Conservation (phyloP, 768 basidiomycete species). For the Exidia glandulosa region DNA sequence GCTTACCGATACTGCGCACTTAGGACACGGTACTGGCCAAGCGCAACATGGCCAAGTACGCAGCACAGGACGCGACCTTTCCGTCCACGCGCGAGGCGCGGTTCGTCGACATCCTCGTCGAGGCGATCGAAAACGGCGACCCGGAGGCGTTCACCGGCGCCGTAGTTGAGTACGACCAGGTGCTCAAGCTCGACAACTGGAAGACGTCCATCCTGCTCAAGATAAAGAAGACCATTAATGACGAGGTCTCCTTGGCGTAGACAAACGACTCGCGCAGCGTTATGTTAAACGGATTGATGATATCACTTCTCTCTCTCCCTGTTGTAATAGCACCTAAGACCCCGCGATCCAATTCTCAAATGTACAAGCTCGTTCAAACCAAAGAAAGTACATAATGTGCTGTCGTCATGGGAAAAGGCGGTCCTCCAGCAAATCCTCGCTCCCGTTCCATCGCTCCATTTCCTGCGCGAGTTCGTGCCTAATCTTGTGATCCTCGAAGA, state of each 20-base stretch:
- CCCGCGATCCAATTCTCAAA: no score
- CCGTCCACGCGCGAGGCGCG: conserved; percentile 84
- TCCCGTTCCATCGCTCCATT: no score
- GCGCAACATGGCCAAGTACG: conserved; percentile 69
- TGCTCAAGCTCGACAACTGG: conserved; percentile 91
- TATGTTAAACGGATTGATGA: no score
- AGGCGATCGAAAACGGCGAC: conserved; percentile 66
- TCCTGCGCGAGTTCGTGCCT: no score
- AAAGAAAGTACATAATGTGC: no score
- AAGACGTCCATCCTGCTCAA: conserved; percentile 85
- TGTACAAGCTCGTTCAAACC: no score
- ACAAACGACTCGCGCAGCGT: no score
- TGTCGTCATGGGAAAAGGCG: no score
- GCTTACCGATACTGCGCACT: background rate
- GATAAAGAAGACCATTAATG: conserved; percentile 73
- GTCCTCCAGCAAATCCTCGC: no score
- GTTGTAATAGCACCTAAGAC: no score
- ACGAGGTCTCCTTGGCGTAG: conserved; percentile 31
- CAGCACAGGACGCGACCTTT: conserved; percentile 77
- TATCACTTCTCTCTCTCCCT: no score
- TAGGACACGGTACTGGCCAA: conserved; percentile 80
- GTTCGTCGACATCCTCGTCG: conserved; percentile 66
- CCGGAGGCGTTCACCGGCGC: conserved; percentile 64
- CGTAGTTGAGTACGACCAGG: conserved; percentile 88
- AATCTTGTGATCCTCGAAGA: no score